Evolutionary conservation across 106 monocot genomes (phyloP), one percentile per base, ranked within the genome.

Genomic region (Phalaenopsis aphrodite): DNA sequence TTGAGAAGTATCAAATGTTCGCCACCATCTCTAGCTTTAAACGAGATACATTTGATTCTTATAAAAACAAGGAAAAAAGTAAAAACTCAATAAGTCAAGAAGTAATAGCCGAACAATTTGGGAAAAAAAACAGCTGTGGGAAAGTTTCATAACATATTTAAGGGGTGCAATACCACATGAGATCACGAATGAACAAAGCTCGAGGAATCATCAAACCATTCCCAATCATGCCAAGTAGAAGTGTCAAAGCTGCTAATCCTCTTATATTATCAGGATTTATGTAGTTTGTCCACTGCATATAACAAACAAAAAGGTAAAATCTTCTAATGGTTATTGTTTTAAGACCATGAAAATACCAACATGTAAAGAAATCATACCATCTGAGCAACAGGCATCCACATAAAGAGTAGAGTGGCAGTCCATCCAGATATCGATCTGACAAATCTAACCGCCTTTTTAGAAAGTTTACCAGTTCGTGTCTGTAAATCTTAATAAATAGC

Each of bases 201-300:
- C 93, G 93, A 41, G 96, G 96, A 76, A 96, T 87, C 96, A 96
- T 88, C 75, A 92, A 84, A 55, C 90, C 93, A 85, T 96, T 96
- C 46, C 96, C 96, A 81, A 94, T 87, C 96, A 96, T 96, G 24
- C 85, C 88, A 75, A 96, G 88, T 72, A 96, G 58, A 89, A 96
- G 87, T 47, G 91, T 88, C 79, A 92, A 86, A 82, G 93, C 85
- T 78, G 96, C 93, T 74, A 93, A 84, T 5, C 96, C 93, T 86
- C 80, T 91, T 73, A 96, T 92, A 87, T 96, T 96, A 72, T 93
- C 89, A 74, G 96, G 96, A 80, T 89, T 87, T 43, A 93, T 84
- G 86, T 93, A 96, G 85, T 87, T 93, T 84, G 93, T 92, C 96
- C 96, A 96, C 93, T 96, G 89, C 57, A 79, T 42, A 77, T 52